Evolutionary conservation across 169 alveolate genomes (phyloP).

Genomic region (Cyclospora cayetanensis): DNA sequence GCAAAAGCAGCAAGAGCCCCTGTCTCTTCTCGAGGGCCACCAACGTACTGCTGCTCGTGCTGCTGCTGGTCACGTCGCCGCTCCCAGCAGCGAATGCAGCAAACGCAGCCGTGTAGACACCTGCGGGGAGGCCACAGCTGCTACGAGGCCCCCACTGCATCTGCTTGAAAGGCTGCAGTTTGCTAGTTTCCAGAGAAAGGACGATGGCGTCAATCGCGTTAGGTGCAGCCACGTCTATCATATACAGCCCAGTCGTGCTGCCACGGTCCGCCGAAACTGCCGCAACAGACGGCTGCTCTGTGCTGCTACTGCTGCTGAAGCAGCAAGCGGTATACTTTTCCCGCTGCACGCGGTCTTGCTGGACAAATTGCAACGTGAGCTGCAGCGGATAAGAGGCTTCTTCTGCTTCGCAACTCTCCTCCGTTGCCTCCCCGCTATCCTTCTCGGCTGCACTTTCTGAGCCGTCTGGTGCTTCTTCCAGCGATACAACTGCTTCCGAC

Average conservation of each 20-base stretch:
- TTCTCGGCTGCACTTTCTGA: not conserved
- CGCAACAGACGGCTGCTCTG: not conserved
- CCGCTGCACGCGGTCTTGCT: conserved; percentile 57
- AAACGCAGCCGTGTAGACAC: not conserved
- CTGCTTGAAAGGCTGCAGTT: conserved; percentile 28
- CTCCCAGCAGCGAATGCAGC: not conserved
- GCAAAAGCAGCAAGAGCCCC: conserved; percentile 51
- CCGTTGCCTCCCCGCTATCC: not conserved
- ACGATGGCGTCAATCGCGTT: conserved; percentile 23
- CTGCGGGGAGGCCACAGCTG: not conserved
- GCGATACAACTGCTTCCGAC: not conserved
- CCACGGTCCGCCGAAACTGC: conserved; percentile 33
- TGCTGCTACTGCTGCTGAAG: conserved; percentile 34
- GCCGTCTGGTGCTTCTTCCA: not conserved
- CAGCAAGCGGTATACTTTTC: conserved; percentile 38
- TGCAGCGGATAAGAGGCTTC: not conserved
- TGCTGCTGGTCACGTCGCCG: conserved; percentile 1
- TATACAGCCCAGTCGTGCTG: conserved; percentile 31
- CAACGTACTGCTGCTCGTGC: conserved; percentile 20
- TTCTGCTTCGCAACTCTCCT: not conserved
- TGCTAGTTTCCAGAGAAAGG: conserved; percentile 24
- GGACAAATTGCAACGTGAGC: conserved; percentile 17
- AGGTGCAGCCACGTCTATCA: conserved; percentile 16
- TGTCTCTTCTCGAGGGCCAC: conserved; percentile 26
- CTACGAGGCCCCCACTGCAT: conserved; percentile 20